Conservation (phyloP, 257 asterid species). For the Solanum sejunctum region DNA sequence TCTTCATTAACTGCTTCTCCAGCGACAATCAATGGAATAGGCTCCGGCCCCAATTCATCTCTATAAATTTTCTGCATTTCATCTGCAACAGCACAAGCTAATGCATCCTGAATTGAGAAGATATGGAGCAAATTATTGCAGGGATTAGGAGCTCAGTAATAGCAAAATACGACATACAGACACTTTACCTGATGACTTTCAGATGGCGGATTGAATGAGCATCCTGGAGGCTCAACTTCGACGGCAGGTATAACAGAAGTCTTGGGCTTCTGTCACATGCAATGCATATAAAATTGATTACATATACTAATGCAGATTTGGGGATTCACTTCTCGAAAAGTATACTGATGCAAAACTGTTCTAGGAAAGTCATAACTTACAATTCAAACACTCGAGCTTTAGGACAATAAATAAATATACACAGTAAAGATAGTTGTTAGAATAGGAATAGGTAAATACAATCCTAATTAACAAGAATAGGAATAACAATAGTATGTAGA, state of each 20-base stretch:
- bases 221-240: slow-evolving; percentile 85
- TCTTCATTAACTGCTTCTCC: slow-evolving; percentile 74
- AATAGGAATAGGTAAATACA: too few relatives aligned
- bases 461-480: too few relatives aligned
- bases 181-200: slow-evolving; percentile 75
- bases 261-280: slow-evolving; percentile 50
- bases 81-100: slow-evolving; percentile 92
- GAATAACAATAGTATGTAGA: too few relatives aligned
- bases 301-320: not conserved
- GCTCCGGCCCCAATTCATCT: slow-evolving; percentile 77
- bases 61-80: slow-evolving; percentile 85
- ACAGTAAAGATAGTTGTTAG: not conserved
- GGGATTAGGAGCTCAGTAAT: not conserved
- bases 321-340: not conserved
- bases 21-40: slow-evolving; percentile 61
- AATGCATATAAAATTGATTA: not conserved
- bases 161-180: not conserved
- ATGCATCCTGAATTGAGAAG: slow-evolving; percentile 50
- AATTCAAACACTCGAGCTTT: not conserved
- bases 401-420: not conserved
- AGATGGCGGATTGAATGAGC: slow-evolving; percentile 83
- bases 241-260: slow-evolving; percentile 75
- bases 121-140: not conserved
- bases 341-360: not conserved
- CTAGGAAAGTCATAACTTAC: not conserved